These are phyloP conservation scores for Colletotrichum lentis DNA, from an alignment of 2,329 filamentous ascomycete species.

Conservation along the genomic window DNA sequence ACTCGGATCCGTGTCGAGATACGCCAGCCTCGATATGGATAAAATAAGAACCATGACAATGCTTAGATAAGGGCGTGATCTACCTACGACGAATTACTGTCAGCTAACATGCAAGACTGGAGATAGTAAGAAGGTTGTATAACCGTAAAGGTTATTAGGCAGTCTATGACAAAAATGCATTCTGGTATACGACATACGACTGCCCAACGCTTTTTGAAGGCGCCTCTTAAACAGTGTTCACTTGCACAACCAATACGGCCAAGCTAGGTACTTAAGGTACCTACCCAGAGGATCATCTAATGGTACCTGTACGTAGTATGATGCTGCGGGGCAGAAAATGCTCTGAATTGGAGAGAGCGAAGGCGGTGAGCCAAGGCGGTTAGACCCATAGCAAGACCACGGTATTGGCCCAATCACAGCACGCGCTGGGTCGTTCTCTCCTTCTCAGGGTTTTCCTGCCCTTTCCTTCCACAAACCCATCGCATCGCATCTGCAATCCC, in stretches of 20 bases:
- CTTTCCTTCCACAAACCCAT: slow-evolving; percentile 27
- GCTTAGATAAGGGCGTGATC: background rate
- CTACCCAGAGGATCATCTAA: background rate
- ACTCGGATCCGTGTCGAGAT: background rate
- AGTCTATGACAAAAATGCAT: background rate
- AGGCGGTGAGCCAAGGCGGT: background rate
- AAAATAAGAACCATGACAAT: background rate
- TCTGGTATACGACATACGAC: too few species aligned
- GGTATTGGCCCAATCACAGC: slow-evolving; percentile 9
- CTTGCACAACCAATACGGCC: background rate
- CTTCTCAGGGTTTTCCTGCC: slow-evolving; percentile 17
- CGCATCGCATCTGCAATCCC: slow-evolving; percentile 12
- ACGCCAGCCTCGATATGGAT: background rate
- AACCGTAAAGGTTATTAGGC: background rate
- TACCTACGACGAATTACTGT: too few species aligned
- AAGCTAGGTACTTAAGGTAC: background rate
- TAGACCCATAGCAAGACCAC: background rate
- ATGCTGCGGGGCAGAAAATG: slow-evolving; percentile 3
- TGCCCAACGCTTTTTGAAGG: too few species aligned
- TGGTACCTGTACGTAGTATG: too few species aligned
- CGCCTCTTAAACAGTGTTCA: background rate
- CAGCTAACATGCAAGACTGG: too few species aligned
- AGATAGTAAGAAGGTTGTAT: too few species aligned
- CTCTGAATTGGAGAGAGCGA: background rate
- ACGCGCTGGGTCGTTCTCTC: slow-evolving; percentile 9